A percentile compares a stretch with the other conserved stretches of the same genome.
Conservation (phyloP, 2,329 filamentous ascomycete genomes). For the Microdochium bolleyi region DNA sequence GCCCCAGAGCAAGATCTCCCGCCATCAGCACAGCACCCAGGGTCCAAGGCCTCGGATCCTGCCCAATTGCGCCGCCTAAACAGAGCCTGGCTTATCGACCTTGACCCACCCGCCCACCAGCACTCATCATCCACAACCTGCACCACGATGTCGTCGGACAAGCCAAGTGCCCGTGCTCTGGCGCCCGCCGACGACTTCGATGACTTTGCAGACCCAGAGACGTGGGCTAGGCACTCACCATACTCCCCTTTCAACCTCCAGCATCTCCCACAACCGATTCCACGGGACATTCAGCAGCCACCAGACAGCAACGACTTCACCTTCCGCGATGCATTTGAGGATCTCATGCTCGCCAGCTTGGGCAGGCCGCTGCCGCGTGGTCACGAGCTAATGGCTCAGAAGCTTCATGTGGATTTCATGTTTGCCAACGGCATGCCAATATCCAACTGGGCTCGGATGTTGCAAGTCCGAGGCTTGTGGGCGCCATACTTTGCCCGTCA, state of each 20-base stretch:
- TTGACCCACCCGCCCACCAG: not conserved
- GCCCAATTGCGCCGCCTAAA: not conserved
- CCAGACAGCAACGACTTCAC: conserved; percentile 27
- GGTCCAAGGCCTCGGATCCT: no score
- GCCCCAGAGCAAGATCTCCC: no score
- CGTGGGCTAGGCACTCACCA: conserved; percentile 27
- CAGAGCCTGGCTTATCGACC: no score
- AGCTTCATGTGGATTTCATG: not conserved
- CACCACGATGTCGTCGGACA: not conserved
- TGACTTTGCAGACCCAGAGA: conserved; percentile 15
- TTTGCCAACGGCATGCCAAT: not conserved
- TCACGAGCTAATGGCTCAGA: not conserved
- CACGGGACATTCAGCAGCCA: conserved; percentile 11
- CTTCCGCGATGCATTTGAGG: conserved; percentile 51
- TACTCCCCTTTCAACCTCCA: conserved; percentile 38
- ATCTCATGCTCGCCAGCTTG: conserved; percentile 38
- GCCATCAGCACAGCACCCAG: no score
- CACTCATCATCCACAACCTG: not conserved
- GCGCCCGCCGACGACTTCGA: conserved; percentile 1
- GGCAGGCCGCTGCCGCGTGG: not conserved
- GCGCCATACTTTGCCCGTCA: not conserved
- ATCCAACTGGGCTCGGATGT: not conserved
- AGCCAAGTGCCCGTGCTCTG: not conserved
- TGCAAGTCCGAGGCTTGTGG: not conserved
- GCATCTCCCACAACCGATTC: conserved; percentile 36